Base-by-base conservation (phyloP, 2,329 filamentous ascomycete genomes). In the Cercospora sp. region DNA sequence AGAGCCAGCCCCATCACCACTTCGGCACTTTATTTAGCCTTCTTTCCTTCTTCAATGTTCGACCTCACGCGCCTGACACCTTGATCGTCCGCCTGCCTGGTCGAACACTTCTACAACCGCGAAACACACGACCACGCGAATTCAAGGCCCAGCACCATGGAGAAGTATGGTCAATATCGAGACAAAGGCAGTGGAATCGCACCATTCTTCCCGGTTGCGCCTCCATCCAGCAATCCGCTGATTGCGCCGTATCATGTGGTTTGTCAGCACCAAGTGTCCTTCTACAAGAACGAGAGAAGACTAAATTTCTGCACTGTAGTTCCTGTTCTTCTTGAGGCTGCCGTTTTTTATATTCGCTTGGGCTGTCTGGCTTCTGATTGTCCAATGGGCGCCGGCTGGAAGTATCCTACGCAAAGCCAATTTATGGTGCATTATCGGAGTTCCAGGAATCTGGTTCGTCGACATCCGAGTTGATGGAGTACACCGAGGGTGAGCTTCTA, bases 381-480 rank as follows among this genome's bases (percentile, higher is more conserved):
- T 78, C 61, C 92, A 94, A 82, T 91, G 90, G 86, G 86, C 97
- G 13, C 93, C 93, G 0, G 84, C 91, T 9, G 88, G 88, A 1
- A 85, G 86, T 8, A 76, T 89, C 36, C 81, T 89, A 53, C 93
- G 93, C 76, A 98, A 98, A 81, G 88, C 91, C 12, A 88, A 93
- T 60, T 82, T 98, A 63, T 98, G 95, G 94, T 87, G 89, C 69
- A 87, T 98, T 72, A 87, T 99, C 73, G 91, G 89, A 42, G 91
- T 97, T 68, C 93, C 94, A 0, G 94, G 95, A 30, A 92, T 99
- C 67, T 98, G 94, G 93, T 98, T 94, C 94, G 90, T 97, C 66
- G 95, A 99, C 80, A 84, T 99, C n/a, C 94, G 97, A 80, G 92
- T 99, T 72, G 95, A 99, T 79, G 94, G 94, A 67, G 95, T 99